Conservation (phyloP, 169 alveolate species). For the Plasmodium gallinaceum region DNA sequence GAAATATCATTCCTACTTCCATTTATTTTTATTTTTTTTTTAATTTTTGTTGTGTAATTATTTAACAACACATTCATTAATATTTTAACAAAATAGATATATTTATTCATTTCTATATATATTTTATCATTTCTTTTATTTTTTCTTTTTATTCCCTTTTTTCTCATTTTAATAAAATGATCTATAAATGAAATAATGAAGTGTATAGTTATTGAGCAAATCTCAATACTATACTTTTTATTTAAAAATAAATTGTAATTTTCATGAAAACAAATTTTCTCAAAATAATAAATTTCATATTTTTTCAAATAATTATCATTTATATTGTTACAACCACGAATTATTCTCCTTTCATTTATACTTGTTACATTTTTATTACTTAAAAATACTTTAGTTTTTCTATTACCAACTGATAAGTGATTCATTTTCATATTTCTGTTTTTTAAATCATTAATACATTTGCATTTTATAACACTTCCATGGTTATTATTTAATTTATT, state of each 20-base stretch:
- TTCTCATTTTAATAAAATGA: slow-evolving; percentile 5
- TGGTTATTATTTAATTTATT: not conserved
- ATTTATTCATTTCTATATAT: slow-evolving; percentile 52
- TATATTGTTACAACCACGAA: not conserved
- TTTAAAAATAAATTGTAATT: slow-evolving; percentile 42
- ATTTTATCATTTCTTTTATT: slow-evolving; percentile 12
- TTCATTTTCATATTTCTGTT: not conserved
- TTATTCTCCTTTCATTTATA: not conserved
- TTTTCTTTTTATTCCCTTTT: not conserved
- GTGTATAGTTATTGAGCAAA: slow-evolving; percentile 24
- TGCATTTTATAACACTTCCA: not conserved
- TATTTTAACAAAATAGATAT: slow-evolving; percentile 40
- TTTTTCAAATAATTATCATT: slow-evolving; percentile 6
- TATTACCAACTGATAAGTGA: not conserved
- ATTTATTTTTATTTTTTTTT: slow-evolving; percentile 30
- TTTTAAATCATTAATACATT: not conserved
- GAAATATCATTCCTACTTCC: slow-evolving; percentile 16
- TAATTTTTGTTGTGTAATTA: slow-evolving; percentile 13
- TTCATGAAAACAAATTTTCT: slow-evolving; percentile 24
- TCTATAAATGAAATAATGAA: slow-evolving; percentile 50
- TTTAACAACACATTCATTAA: slow-evolving; percentile 17
- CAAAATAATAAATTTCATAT: slow-evolving; percentile 33
- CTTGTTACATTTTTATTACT: not conserved
- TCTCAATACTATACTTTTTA: slow-evolving; percentile 41
- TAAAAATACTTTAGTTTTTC: not conserved